A percentile compares a stretch with the other conserved stretches of the same genome.
Conservation (phyloP, 345 rosid species). For the Diplotaxis tenuifolia region DNA sequence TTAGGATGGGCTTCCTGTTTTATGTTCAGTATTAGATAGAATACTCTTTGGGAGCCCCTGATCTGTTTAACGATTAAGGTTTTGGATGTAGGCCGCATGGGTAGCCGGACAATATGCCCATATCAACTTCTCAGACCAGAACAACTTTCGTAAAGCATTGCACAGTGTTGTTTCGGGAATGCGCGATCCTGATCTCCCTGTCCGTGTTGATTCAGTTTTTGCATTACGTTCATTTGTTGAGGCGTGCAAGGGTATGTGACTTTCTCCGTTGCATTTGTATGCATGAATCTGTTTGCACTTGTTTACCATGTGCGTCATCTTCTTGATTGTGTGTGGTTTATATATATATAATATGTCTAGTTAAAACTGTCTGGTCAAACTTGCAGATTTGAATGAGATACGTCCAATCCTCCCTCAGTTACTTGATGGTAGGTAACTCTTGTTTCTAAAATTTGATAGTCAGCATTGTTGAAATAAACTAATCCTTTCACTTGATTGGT, state of each 20-base stretch:
- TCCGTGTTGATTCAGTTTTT: neutral
- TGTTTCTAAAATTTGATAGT: neutral
- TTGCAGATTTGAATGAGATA: neutral
- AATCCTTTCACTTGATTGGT: slow-evolving; percentile 1
- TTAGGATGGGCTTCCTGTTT: neutral
- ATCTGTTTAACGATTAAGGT: neutral
- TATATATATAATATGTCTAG: neutral
- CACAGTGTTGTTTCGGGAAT: slow-evolving; percentile 1
- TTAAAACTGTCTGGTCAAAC: neutral
- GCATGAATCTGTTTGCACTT: neutral
- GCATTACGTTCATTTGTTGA: neutral
- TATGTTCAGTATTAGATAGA: neutral
- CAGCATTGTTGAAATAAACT: neutral
- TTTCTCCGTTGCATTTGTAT: neutral
- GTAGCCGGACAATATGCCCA: neutral
- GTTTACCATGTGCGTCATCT: neutral
- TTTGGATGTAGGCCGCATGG: neutral
- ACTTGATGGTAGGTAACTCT: neutral
- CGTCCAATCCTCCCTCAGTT: neutral
- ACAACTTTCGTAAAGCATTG: neutral
- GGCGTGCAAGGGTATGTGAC: neutral
- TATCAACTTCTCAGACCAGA: neutral
- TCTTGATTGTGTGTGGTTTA: neutral
- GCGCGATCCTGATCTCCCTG: neutral
- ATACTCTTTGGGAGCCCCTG: neutral